These are phyloP conservation scores for Schwanniomyces occidentalis DNA, from an alignment of 805 yeast species.

Conservation along the genomic window DNA sequence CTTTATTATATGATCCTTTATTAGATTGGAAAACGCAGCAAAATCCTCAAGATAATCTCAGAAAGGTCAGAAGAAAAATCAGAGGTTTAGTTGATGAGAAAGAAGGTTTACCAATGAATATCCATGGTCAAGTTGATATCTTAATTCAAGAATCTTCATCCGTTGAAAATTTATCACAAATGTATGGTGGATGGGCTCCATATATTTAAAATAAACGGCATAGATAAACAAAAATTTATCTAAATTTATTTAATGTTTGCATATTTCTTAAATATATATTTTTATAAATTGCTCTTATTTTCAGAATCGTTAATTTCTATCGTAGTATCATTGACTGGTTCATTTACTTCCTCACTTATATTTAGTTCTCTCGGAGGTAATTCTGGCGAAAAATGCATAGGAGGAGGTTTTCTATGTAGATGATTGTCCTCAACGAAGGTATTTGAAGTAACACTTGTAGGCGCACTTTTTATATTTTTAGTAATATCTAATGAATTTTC, in stretches of 20 bases:
- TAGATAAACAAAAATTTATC: too few relatives aligned
- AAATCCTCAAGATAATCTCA: constrained; percentile 67
- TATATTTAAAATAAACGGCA: constrained; percentile 24
- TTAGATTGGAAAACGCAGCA: constrained; percentile 65
- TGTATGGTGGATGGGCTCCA: constrained; percentile 92
- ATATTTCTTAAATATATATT: too few relatives aligned
- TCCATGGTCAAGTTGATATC: constrained; percentile 89
- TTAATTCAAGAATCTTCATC: constrained; percentile 81
- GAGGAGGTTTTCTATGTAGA: constrained; percentile 18
- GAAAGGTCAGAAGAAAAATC: constrained; percentile 73
- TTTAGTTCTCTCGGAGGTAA: constrained; percentile 4
- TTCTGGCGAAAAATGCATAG: constrained; percentile 9
- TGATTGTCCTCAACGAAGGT: too few relatives aligned
- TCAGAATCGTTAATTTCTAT: too few relatives aligned
- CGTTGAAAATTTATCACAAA: constrained; percentile 65
- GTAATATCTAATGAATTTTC: too few relatives aligned
- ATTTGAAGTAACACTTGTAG: too few relatives aligned
- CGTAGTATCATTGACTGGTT: too few relatives aligned
- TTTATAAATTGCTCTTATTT: too few relatives aligned
- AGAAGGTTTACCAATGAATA: constrained; percentile 85
- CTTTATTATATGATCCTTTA: constrained; percentile 89
- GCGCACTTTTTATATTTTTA: too few relatives aligned
- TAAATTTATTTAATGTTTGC: too few relatives aligned
- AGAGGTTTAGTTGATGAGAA: constrained; percentile 77
- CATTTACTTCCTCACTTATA: too few relatives aligned